Conservation (phyloP, 805 yeast species). For the Candida ascalaphidarum region DNA sequence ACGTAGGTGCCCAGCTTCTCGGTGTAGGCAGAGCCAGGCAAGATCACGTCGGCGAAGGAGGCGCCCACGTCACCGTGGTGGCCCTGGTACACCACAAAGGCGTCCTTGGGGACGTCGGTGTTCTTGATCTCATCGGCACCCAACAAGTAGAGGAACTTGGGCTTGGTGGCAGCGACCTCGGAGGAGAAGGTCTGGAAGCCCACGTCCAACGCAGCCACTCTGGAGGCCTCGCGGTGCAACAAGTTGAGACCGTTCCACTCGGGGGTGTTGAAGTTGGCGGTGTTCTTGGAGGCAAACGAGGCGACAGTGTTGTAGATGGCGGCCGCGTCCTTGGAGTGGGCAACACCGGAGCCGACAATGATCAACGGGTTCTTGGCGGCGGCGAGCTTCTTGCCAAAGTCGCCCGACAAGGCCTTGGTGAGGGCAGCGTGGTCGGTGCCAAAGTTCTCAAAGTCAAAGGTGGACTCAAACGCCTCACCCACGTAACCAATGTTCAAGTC, state of each 20-base stretch:
- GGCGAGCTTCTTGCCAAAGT: constrained; percentile 58
- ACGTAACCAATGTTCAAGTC: constrained; percentile 61
- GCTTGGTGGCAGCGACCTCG: constrained; percentile 39
- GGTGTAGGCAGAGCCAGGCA: constrained; percentile 85
- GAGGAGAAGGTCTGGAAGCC: constrained; percentile 57
- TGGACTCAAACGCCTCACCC: constrained; percentile 73
- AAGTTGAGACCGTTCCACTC: constrained; percentile 80
- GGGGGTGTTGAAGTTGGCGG: constrained; percentile 48
- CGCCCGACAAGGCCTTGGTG: constrained; percentile 53
- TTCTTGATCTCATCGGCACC: constrained; percentile 78
- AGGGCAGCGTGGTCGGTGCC: constrained; percentile 56
- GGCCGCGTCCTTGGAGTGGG: constrained; percentile 56
- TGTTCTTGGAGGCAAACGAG: constrained; percentile 46
- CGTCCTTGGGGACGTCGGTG: constrained; percentile 68
- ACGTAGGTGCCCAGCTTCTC: constrained; percentile 80
- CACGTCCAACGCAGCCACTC: constrained; percentile 79
- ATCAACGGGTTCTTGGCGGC: constrained; percentile 68
- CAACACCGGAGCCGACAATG: constrained; percentile 73
- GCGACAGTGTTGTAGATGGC: constrained; percentile 54
- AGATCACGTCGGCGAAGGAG: constrained; percentile 75
- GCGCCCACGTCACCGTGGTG: constrained; percentile 92
- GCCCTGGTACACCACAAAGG: constrained; percentile 85
- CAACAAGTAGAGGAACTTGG: constrained; percentile 71
- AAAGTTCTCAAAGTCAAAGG: constrained; percentile 55
- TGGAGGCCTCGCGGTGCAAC: constrained; percentile 80